Evolutionary conservation across 495 filamentous ascomycete genomes (phyloP), one percentile per base, ranked within the genome.

Genomic region (Penicillium nucicola): DNA sequence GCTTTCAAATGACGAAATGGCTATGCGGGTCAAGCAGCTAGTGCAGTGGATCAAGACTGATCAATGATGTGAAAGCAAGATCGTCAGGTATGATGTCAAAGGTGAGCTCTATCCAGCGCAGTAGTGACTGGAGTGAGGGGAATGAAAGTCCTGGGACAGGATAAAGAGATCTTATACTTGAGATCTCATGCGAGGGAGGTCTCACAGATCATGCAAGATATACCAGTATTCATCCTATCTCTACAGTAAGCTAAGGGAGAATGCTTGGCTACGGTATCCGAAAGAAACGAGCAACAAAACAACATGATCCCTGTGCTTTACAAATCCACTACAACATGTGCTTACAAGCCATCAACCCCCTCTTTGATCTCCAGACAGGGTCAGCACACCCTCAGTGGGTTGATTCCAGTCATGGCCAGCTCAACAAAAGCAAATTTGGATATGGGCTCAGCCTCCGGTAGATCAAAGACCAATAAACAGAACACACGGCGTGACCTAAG

Each of bases 241-340:
- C n/a, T 36, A n/a, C n/a, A n/a, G n/a, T n/a, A 56, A 35, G 37
- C 33, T 4, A 30, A 48, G 31, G 22, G 38, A 61, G 61, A 64
- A 64, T 64, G 61, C 61, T 58, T 61, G 58, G 57, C 60, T 51
- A 38, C 40, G 34, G 45, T 33, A 43, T 20, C 49, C 36, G 30
- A 55, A 51, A 48, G 32, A 52, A 47, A 47, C 48, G 56, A 44
- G 23, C 5, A 25, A 33, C 42, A 33, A 30, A 28, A 4, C 31
- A 34, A 23, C 31, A 13, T 22, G 13, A 34, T 28, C 30, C 30
- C 42, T 28, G 25, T 20, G 25, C 15, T 13, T 22, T 42, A 14
- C 40, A 30, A 42, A 12, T 45, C 17, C 8, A 10, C 15, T 3
- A n/a, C 39, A 54, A 41, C 34, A 48, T 25, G 49, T 49, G 40